Evolutionary conservation across 495 filamentous ascomycete species (phyloP), one percentile per base, ranked within the genome.

Genomic region (Glarea lozoyensis): DNA sequence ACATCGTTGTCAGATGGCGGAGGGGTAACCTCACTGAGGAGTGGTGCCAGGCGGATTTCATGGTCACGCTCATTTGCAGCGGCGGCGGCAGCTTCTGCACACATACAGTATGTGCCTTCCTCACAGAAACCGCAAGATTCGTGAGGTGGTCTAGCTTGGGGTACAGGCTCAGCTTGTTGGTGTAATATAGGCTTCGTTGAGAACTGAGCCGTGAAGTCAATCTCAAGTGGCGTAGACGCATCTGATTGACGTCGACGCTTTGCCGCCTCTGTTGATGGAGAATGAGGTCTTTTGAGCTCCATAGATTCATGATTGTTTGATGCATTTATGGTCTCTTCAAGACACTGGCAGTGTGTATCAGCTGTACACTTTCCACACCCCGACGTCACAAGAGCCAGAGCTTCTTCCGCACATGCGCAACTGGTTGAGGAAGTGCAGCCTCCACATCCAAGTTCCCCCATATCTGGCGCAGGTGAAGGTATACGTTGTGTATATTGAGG

Each of bases 81-180:
- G 3, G 54, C 64, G 3, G 70, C 67, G 7, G 76, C 73, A 56
- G 85, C 72, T 42, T 90, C 85, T 20, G 81, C 84, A 58, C 87
- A 94, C 43, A 89, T 76, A 55, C 87, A 94, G 51, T 84, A 82
- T 0, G 81, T 87, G 12, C 84, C 85, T 40, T 89, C 84, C 50
- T 79, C 72, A 59, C 87, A 94, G 65, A 93, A 93, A n/a, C 87
- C 87, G 53, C 87, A 94, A 9, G 79, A 73, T 37, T 92, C 86
- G 17, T 13, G 42, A 32, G 17, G 41, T 9, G 43, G 37, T 36
- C 37, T 19, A 7, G 52, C 54, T 23, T 57, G 50, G 7, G 25
- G 38, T 12, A 46, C 32, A 13, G 57, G 61, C 7, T 29, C 25
- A n/a, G 25, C n/a, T 17, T 22, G 20, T 13, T 29, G 9, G n/a